Conservation (phyloP, 2,329 filamentous ascomycete species). For the Penicillium rolfsii region DNA sequence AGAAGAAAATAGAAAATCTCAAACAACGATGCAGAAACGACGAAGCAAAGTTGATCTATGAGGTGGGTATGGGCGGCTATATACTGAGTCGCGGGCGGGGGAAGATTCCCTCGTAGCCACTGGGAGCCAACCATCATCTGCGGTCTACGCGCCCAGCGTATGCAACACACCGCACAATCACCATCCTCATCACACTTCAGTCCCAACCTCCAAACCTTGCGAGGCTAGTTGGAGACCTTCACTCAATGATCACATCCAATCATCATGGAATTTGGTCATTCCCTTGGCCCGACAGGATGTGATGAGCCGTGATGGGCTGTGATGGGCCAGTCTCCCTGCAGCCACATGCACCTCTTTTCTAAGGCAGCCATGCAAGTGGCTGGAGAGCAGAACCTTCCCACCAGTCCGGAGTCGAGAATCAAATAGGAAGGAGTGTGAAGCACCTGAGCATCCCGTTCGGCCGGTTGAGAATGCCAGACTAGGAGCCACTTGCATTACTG, state of each 20-base stretch:
- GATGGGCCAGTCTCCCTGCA: constrained; percentile 16
- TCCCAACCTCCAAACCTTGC: constrained; percentile 23
- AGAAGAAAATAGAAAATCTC: constrained; percentile 34
- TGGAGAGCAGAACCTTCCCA: not conserved
- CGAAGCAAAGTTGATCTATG: constrained; percentile 13
- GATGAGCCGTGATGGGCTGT: constrained; percentile 17
- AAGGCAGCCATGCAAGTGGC: not conserved
- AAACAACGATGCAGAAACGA: constrained; percentile 38
- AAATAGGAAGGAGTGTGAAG: not conserved
- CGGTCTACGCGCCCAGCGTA: constrained; percentile 26
- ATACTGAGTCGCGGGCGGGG: constrained; percentile 28
- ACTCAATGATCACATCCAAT: constrained; percentile 12
- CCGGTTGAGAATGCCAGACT: not conserved
- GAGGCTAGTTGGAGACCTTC: constrained; percentile 4
- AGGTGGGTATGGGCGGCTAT: constrained; percentile 39
- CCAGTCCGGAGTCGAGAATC: not conserved
- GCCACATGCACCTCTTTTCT: constrained; percentile 8
- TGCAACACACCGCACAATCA: constrained; percentile 29
- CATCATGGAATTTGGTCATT: not conserved
- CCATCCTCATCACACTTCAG: constrained; percentile 25
- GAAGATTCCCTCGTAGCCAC: constrained; percentile 7
- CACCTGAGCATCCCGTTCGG: not conserved
- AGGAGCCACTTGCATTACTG: constrained; percentile 3
- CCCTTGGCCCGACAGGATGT: constrained; percentile 4
- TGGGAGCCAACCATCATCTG: constrained; percentile 16